These are phyloP conservation scores for Metrosideros polymorpha DNA, from an alignment of 441 rosid species.

Conservation along the genomic window DNA sequence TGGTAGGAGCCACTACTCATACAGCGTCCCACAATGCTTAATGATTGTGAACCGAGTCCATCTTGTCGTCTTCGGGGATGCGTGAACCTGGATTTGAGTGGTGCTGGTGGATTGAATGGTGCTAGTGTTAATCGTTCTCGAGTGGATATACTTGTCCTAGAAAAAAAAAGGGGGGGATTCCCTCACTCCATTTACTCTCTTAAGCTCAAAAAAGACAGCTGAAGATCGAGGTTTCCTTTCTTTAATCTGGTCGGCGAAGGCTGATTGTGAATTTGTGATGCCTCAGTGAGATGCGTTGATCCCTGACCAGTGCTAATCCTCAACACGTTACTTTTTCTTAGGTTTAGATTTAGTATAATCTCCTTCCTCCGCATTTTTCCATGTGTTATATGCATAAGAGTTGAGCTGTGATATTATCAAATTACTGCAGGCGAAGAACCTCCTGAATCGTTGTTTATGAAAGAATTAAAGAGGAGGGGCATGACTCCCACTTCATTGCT, in stretches of 20 bases:
- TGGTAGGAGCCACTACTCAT: neutral
- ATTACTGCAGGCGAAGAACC: constrained; percentile 67
- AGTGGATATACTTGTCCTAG: neutral
- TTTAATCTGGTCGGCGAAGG: neutral
- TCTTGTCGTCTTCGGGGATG: neutral
- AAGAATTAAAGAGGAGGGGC: constrained; percentile 87
- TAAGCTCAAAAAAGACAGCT: neutral
- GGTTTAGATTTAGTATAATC: neutral
- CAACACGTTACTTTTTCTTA: neutral
- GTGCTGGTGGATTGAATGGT: neutral
- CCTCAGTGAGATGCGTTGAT: neutral
- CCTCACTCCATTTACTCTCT: neutral
- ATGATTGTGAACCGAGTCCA: neutral
- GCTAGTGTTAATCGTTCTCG: neutral
- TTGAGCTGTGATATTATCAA: neutral
- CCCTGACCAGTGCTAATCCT: neutral
- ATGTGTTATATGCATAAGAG: neutral
- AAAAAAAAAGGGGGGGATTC: neutral
- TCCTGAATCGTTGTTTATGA: constrained; percentile 90
- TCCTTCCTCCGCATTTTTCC: neutral
- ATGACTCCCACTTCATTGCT: constrained; percentile 86
- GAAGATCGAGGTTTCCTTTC: neutral
- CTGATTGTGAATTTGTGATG: neutral
- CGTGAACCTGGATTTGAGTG: neutral
- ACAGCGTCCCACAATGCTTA: neutral